phyloP scores from a whole-genome alignment of 768 basidiomycete species.

The Antrodiella citrinella region DNA sequence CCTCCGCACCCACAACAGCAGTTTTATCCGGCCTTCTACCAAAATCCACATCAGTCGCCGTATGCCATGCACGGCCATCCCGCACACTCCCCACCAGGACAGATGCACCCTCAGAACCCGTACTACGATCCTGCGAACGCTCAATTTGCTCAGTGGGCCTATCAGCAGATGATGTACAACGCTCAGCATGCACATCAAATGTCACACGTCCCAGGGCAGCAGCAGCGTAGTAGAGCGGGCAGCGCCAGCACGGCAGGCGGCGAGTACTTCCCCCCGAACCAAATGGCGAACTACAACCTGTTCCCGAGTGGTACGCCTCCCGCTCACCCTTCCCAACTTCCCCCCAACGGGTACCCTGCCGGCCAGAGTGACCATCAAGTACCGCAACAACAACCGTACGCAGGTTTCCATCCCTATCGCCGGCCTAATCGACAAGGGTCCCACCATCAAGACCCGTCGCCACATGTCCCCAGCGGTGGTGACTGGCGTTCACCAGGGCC shows the following conservation, averaged over 20 bases:
- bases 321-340: constrained; percentile 41
- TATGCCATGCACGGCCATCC: constrained; percentile 36
- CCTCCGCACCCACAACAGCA: constrained; percentile 58
- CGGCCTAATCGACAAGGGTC: constrained; percentile 42
- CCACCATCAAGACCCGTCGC: constrained; percentile 18
- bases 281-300: constrained; percentile 45
- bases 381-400: constrained; percentile 28
- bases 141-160: constrained; percentile 79
- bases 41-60: constrained; percentile 58
- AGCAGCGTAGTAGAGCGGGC: constrained; percentile 33
- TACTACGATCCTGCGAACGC: constrained; percentile 76
- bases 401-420: constrained; percentile 78
- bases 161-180: constrained; percentile 86
- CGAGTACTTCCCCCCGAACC: constrained; percentile 55
- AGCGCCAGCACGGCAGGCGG: constrained; percentile 28
- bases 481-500: constrained; percentile 42
- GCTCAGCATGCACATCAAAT: constrained; percentile 43
- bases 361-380: constrained; percentile 22
- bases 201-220: constrained; percentile 25
- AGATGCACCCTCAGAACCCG: constrained; percentile 40
- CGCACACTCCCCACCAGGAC: constrained; percentile 20
- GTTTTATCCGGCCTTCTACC: constrained; percentile 74
- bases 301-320: constrained; percentile 70
- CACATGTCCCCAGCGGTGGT: constrained; percentile 4
- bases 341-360: constrained; percentile 29